Percentiles rank a stretch among this genome's conserved stretches.
Evolutionary conservation across 148 eudicot species (phyloP).

Genomic region (Silene uniflora): DNA sequence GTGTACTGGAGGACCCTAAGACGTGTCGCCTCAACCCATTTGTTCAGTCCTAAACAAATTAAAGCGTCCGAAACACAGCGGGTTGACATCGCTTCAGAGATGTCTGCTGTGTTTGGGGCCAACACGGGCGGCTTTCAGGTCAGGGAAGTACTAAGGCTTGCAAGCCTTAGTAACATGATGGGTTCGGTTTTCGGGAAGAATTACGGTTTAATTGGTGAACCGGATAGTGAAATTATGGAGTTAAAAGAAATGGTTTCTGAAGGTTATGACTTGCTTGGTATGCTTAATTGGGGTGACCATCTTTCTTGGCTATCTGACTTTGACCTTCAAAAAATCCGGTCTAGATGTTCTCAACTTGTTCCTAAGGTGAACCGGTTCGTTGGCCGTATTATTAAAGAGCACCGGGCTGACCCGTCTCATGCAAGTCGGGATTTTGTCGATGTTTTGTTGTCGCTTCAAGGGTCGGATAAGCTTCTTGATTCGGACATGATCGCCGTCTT

Average conservation of each 20-base stretch:
- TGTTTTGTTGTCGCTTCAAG: slow-evolving; percentile 52
- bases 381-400: slow-evolving; percentile 43
- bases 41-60: slow-evolving; percentile 49
- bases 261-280: slow-evolving; percentile 61
- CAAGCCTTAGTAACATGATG: slow-evolving; percentile 67
- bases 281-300: slow-evolving; percentile 70
- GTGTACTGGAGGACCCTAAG: slow-evolving; percentile 59
- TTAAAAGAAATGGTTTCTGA: slow-evolving; percentile 46
- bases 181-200: slow-evolving; percentile 55
- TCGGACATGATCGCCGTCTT: slow-evolving; percentile 67
- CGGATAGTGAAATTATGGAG: slow-evolving; percentile 34
- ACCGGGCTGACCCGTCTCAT: slow-evolving; percentile 27
- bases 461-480: slow-evolving; percentile 44
- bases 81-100: slow-evolving; percentile 28
- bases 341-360: slow-evolving; percentile 42
- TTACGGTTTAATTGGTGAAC: slow-evolving; percentile 18
- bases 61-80: slow-evolving; percentile 33
- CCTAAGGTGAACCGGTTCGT: slow-evolving; percentile 60
- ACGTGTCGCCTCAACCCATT: slow-evolving; percentile 49
- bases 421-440: slow-evolving; percentile 44
- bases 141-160: slow-evolving; percentile 41
- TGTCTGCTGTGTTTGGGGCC: slow-evolving; percentile 22
- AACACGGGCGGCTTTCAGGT: slow-evolving; percentile 25
- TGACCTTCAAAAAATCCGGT: slow-evolving; percentile 50
- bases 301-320: slow-evolving; percentile 39